phyloP scores from a whole-genome alignment of 305 asterid species.

The Striga hermonthica region DNA sequence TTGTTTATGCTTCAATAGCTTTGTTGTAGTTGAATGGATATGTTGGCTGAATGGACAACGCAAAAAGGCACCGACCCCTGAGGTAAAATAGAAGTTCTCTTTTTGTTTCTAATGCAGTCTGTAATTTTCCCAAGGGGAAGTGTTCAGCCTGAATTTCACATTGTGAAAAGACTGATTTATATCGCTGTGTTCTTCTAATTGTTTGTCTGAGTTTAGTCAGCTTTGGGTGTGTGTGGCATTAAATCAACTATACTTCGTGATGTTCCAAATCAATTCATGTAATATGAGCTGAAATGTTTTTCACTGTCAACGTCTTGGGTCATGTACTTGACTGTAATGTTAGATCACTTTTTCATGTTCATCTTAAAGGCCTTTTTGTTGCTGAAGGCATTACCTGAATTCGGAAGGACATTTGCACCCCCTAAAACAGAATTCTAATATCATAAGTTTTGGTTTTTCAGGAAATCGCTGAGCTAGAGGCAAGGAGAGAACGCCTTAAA shows the following conservation, averaged over 20 bases:
- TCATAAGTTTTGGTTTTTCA: conserved; percentile 39
- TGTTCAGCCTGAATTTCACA: not conserved
- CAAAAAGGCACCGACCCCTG: conserved; percentile 76
- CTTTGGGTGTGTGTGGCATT: not conserved
- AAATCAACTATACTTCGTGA: not conserved
- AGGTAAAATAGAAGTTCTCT: conserved; percentile 47
- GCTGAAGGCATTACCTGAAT: conserved; percentile 7
- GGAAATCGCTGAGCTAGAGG: conserved; percentile 92
- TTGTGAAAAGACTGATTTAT: not conserved
- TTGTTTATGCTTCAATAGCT: conserved; percentile 46
- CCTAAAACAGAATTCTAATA: conserved; percentile 19
- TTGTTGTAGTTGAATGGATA: conserved; percentile 92
- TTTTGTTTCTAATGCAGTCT: not conserved
- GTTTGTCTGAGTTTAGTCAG: not conserved
- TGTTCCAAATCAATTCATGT: not conserved
- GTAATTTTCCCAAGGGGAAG: not conserved
- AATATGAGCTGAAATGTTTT: not conserved
- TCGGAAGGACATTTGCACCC: not conserved
- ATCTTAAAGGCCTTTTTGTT: conserved; percentile 3
- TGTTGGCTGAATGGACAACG: conserved; percentile 99
- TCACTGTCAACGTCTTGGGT: not conserved
- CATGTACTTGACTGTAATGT: not conserved
- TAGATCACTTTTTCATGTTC: not conserved
- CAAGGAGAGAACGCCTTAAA: conserved; percentile 78
- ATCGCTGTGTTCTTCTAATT: not conserved